Evolutionary conservation across 129 eudicot genomes (phyloP), one percentile per base, ranked within the genome.

Genomic region (Artemisia tridentata): DNA sequence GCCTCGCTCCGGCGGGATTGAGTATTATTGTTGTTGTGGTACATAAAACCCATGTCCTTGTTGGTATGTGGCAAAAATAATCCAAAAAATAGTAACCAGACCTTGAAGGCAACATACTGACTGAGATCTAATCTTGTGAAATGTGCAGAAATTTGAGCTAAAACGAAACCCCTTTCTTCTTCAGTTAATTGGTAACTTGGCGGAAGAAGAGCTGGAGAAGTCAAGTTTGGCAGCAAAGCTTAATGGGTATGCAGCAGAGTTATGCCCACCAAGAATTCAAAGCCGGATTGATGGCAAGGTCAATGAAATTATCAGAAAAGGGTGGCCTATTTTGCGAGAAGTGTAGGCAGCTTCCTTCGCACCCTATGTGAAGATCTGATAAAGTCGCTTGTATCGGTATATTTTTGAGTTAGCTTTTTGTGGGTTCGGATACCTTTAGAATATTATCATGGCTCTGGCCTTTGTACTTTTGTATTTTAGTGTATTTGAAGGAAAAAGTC

Each of bases 181-280:
- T 62, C 98, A 89, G 73, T 68, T 89, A 83, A 93, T 89, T 25
- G 98, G 98, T 12, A 93, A 93, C 82, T 78, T 89, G 78, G 83
- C 85, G 0, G 95, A 85, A 69, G 98, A 93, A 83, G 98, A 89
- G 79, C 85, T 93, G 11, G 86, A 93, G 83, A 80, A 45, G 53
- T 93, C 96, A 27, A 89, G 78, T 64, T 72, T 93, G 72, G 98
- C 96, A 57, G 71, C 96, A 55, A 89, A 84, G 72, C 78, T 93
- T 38, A 93, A 93, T 45, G 87, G 98, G 19, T 93, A 89, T 77
- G 95, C 98, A 72, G 96, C 96, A 59, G 96, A 89, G 79, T 83
- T 93, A 12, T 93, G 98, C 78, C 91, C 96, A 61, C 74, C 84
- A 62, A 80, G 82, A 75, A 82, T 79, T 21, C 96, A 93, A 69